Evolutionary conservation across 2,329 filamentous ascomycete species (phyloP).

Genomic region (Elsinoe fawcettii): DNA sequence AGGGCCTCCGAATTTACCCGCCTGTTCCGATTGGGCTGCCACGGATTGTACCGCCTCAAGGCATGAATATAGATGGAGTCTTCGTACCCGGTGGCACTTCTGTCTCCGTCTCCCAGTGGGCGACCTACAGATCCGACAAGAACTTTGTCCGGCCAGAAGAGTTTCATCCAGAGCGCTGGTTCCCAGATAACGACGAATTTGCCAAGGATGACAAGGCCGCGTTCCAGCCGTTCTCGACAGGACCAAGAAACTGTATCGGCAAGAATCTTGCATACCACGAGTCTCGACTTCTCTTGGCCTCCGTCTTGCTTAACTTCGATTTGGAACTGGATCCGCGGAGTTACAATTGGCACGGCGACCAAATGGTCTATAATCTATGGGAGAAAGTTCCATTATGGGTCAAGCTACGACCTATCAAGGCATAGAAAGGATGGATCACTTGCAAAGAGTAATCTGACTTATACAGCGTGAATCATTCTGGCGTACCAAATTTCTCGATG

Average conservation of each 20-base stretch:
- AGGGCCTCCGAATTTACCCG: conserved; percentile 38
- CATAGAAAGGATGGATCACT: not conserved
- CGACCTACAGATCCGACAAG: conserved; percentile 18
- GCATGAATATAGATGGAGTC: conserved; percentile 23
- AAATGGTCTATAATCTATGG: conserved; percentile 6
- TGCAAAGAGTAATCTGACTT: not conserved
- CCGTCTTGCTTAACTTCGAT: conserved; percentile 34
- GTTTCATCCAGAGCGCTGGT: conserved; percentile 30
- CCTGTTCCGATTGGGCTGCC: conserved; percentile 33
- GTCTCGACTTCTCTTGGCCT: conserved; percentile 32
- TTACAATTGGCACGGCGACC: conserved; percentile 9
- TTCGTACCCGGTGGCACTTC: conserved; percentile 22
- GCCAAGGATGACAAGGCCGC: conserved; percentile 26
- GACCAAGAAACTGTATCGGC: conserved; percentile 26
- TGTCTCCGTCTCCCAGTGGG: conserved; percentile 19
- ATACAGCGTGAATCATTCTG: not conserved
- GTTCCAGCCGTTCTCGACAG: conserved; percentile 27
- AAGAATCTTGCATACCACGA: conserved; percentile 33
- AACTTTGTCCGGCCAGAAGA: conserved; percentile 21
- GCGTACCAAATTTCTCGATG: too few species aligned
- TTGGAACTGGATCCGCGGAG: conserved; percentile 18
- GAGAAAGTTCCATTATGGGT: conserved; percentile 13
- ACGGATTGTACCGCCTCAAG: conserved; percentile 23
- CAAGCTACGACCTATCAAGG: not conserved
- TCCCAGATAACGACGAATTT: conserved; percentile 21